Conservation (phyloP, 371 early-diverging fungal species). For the Apophysomyces variabilis region DNA sequence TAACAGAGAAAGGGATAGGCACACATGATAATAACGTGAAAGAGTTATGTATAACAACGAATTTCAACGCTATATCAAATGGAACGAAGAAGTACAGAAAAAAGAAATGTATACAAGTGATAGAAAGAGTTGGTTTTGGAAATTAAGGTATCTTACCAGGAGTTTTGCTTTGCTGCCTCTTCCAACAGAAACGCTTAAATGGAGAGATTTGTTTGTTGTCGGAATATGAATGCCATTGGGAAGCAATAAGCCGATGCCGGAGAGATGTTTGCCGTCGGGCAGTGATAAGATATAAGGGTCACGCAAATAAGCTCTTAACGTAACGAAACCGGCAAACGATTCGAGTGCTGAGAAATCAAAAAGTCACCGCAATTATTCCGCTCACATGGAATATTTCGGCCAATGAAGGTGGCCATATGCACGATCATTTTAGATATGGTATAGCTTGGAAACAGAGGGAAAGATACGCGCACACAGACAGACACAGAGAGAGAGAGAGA, state of each 20-base stretch:
- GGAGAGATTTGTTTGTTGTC: not conserved
- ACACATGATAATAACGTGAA: no score
- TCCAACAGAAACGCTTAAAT: no score
- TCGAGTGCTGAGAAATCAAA: not conserved
- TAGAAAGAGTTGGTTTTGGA: no score
- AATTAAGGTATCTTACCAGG: no score
- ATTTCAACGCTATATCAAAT: no score
- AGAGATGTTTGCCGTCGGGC: not conserved
- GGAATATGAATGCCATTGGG: not conserved
- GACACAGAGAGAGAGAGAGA: no score
- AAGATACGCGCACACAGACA: not conserved
- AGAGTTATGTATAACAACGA: no score
- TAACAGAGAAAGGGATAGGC: not conserved
- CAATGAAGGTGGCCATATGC: not conserved
- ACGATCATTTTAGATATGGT: not conserved
- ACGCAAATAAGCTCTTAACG: conserved; percentile 6
- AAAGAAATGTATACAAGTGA: no score
- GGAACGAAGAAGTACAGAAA: no score
- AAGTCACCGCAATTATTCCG: not conserved
- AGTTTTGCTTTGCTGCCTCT: no score
- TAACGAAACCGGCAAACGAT: not conserved
- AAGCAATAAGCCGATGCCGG: not conserved
- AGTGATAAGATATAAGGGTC: not conserved
- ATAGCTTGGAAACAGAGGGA: not conserved
- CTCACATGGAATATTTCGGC: conserved; percentile 4